These are phyloP conservation scores for Acanthamoeba pearcei DNA, from an alignment of 208 protist species.

Conservation along the genomic window DNA sequence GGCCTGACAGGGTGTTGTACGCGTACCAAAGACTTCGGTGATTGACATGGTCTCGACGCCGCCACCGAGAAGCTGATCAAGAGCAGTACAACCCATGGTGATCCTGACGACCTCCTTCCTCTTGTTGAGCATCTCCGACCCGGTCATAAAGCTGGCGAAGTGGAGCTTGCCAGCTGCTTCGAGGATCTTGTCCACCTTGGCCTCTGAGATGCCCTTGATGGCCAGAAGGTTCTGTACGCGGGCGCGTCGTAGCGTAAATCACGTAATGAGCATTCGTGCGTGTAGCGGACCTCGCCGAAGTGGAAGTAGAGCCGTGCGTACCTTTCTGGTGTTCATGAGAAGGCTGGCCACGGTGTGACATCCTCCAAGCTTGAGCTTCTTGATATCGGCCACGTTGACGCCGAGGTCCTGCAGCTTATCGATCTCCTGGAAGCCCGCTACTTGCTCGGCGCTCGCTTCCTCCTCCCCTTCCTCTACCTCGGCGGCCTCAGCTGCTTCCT, in stretches of 20 bases:
- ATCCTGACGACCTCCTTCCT: slow-evolving; percentile 93
- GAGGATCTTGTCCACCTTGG: slow-evolving; percentile 98
- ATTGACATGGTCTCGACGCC: slow-evolving; percentile 97
- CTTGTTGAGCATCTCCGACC: slow-evolving; percentile 92
- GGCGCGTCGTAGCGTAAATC: too few species aligned
- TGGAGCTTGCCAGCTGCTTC: slow-evolving; percentile 95
- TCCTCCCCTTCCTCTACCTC: slow-evolving; percentile 73
- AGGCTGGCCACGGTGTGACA: slow-evolving; percentile 85
- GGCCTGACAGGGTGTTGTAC: slow-evolving; percentile 50
- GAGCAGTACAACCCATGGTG: slow-evolving; percentile 95
- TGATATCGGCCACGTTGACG: slow-evolving; percentile 87
- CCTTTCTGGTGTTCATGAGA: slow-evolving; percentile 88
- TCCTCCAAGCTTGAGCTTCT: slow-evolving; percentile 89
- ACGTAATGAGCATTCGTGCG: not conserved
- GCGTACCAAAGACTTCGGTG: slow-evolving; percentile 93
- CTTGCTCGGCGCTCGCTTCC: not conserved
- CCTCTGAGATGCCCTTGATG: slow-evolving; percentile 99
- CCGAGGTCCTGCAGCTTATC: slow-evolving; percentile 81
- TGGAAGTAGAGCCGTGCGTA: not conserved
- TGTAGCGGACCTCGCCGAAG: not conserved
- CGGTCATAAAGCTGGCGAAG: slow-evolving; percentile 93
- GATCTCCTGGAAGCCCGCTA: slow-evolving; percentile 46
- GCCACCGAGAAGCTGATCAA: slow-evolving; percentile 97
- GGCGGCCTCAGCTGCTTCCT: slow-evolving; percentile 57
- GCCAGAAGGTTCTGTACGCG: slow-evolving; percentile 76